A percentile compares a stretch with the other conserved stretches of the same genome.
Evolutionary conservation across 441 rosid genomes (phyloP).

Genomic region (Populus hybrid): DNA sequence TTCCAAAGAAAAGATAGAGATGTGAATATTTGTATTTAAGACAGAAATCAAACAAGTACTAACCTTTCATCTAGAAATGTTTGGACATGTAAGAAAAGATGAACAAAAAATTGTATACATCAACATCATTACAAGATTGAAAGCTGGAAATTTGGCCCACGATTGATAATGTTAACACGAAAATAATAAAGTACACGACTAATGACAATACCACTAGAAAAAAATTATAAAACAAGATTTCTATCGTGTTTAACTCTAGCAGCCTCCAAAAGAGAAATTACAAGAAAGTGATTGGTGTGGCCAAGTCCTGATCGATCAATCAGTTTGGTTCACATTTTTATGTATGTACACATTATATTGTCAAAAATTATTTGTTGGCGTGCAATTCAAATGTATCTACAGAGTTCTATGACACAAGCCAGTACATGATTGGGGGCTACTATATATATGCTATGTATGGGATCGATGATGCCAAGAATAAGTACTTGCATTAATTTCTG

Average conservation of each 20-base stretch:
- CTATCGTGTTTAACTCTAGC: not conserved
- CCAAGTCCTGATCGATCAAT: conserved; percentile 1
- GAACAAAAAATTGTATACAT: not conserved
- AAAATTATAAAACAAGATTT: not conserved
- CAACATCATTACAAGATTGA: not conserved
- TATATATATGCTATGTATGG: not conserved
- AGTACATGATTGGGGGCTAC: not conserved
- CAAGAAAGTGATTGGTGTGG: conserved; percentile 15
- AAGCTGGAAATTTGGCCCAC: conserved; percentile 6
- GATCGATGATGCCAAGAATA: not conserved
- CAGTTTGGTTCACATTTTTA: not conserved
- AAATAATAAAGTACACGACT: not conserved
- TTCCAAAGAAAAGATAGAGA: not conserved
- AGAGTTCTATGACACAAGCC: not conserved
- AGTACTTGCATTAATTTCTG: not conserved
- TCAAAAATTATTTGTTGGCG: not conserved
- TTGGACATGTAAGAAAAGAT: not conserved
- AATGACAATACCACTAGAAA: not conserved
- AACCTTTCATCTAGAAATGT: not conserved
- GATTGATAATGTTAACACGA: not conserved
- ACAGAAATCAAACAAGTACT: not conserved
- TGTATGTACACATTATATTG: not conserved
- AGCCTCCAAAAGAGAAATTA: conserved; percentile 32
- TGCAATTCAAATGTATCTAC: not conserved
- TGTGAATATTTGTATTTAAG: not conserved